Evolutionary conservation across 2,329 filamentous ascomycete genomes (phyloP).

Genomic region (Penicillium crustosum): DNA sequence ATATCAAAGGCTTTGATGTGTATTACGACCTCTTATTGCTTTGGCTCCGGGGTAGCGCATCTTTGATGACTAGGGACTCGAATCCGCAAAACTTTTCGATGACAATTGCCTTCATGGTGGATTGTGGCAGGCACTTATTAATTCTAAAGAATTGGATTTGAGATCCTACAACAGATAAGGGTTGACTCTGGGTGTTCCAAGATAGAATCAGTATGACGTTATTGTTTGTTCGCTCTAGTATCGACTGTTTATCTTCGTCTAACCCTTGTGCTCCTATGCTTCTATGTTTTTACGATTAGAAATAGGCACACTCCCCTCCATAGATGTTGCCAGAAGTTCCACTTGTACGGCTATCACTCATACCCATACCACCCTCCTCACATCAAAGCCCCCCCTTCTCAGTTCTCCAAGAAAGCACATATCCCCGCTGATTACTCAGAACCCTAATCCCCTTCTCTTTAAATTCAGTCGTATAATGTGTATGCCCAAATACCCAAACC

Average conservation of each 20-base stretch:
- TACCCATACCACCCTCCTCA: background rate
- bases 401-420: conserved; percentile 32
- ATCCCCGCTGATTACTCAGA: conserved; percentile 49
- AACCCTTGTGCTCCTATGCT: background rate
- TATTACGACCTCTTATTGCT: too few relatives aligned
- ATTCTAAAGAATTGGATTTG: too few relatives aligned
- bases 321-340: background rate
- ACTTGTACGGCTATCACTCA: background rate
- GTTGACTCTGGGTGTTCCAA: too few relatives aligned
- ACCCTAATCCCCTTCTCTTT: conserved; percentile 36
- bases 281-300: background rate
- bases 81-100: too few relatives aligned
- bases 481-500: conserved; percentile 49
- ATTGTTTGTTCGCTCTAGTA: background rate
- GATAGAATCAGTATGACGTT: background rate
- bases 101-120: too few relatives aligned
- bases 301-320: background rate
- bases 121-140: too few relatives aligned
- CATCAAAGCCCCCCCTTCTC: too few relatives aligned
- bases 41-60: too few relatives aligned
- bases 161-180: too few relatives aligned
- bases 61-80: too few relatives aligned
- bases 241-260: background rate
- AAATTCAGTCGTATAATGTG: conserved; percentile 47
- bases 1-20: too few relatives aligned